phyloP scores from a whole-genome alignment of 192 early-diverging fungal species.

The Diversispora epigaea region DNA sequence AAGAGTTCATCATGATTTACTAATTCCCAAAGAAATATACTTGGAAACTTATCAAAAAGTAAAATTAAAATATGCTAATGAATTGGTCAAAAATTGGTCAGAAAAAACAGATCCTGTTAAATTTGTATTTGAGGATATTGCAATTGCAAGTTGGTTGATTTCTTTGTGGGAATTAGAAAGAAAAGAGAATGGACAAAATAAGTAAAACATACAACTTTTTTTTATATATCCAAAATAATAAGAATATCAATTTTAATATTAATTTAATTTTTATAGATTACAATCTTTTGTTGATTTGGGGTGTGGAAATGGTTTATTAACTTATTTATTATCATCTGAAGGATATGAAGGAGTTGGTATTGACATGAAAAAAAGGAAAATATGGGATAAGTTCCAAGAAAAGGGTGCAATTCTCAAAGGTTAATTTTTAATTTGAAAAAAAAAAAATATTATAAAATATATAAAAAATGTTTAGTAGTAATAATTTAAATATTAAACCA shows the following conservation, averaged over 20 bases:
- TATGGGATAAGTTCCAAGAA: slow-evolving; percentile 65
- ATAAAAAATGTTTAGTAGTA: neutral
- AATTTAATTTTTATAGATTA: neutral
- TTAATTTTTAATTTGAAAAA: slow-evolving; percentile 42
- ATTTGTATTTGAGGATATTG: slow-evolving; percentile 86
- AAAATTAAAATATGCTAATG: slow-evolving; percentile 65
- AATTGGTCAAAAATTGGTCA: slow-evolving; percentile 71
- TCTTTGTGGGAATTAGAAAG: slow-evolving; percentile 68
- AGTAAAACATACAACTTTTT: too few species aligned
- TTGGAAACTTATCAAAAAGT: slow-evolving; percentile 60
- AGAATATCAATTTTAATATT: neutral
- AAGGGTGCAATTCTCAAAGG: slow-evolving; percentile 21
- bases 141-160: slow-evolving; percentile 80
- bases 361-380: slow-evolving; percentile 71
- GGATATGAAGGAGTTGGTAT: slow-evolving; percentile 73
- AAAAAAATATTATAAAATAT: slow-evolving; percentile 30
- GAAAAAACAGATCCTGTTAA: slow-evolving; percentile 83
- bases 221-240: too few species aligned
- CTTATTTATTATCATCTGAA: slow-evolving; percentile 67
- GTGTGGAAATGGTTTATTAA: slow-evolving; percentile 84
- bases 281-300: slow-evolving; percentile 79
- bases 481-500: neutral
- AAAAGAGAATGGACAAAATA: neutral
- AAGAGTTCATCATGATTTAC: slow-evolving; percentile 63
- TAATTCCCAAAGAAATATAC: slow-evolving; percentile 71